Evolutionary conservation across 2,329 filamentous ascomycete species (phyloP), one percentile per base, ranked within the genome.

Genomic region (Xylaria sp.): DNA sequence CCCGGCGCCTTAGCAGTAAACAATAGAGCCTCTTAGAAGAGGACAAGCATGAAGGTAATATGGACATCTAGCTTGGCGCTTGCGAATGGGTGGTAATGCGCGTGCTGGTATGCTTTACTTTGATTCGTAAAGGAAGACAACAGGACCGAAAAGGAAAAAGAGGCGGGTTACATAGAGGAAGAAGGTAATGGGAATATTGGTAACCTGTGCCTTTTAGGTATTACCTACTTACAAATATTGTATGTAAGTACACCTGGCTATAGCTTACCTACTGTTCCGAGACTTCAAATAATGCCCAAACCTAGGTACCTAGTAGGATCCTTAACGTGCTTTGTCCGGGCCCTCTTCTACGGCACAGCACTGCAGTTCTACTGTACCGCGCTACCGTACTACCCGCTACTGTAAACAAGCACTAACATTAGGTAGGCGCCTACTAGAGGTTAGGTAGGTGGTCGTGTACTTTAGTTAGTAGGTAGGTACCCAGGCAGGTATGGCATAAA

Each of bases 21-120:
- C 36, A 67, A 54, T 50, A 65, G 63, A 69, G 63, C 62, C 66
- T 65, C 62, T 65, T 32, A 61, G 54, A 50, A 59, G 62, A 42
- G 48, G 58, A 57, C 62, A 61, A 61, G 57, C 61, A 61, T 19
- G 55, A 61, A 50, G 34, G 36, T 32, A 21, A 57, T 61, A 61
- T 68, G 61, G 66, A 51, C 62, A 61, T 57, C 47, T 24, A 48
- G 61, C 51, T 34, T 51, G 32, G 51, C 30, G 36, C 58, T 54
- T 42, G 57, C 30, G 48, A 42, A 30, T 53, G 48, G 32, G n/a
- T 59, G 50, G 53, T 55, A 51, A 59, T 59, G 58, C 62, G 58
- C 67, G 58, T 69, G 63, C 54, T 62, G 30, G 62, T 27, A 58
- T 68, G 42, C 56, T 65, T 27, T 47, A 12, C 30, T 36, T 61